These are phyloP conservation scores for Spathaspora arborariae DNA, from an alignment of 805 yeast genomes.

Conservation along the genomic window DNA sequence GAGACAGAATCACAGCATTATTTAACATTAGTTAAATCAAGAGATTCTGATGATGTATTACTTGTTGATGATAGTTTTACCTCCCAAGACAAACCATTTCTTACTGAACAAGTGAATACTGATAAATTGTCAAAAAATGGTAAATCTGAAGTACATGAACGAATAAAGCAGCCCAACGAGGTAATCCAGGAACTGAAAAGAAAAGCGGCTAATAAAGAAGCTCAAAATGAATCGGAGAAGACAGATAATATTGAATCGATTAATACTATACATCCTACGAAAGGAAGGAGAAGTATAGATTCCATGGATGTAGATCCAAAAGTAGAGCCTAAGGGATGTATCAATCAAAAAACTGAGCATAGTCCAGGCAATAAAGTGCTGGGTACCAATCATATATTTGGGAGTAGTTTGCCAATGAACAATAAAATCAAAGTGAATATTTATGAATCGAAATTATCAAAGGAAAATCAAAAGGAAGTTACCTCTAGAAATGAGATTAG, in stretches of 20 bases:
- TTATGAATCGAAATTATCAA: not conserved
- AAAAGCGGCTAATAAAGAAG: not conserved
- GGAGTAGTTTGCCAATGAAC: no score
- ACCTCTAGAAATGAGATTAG: no score
- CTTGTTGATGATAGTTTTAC: not conserved
- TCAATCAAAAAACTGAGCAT: no score
- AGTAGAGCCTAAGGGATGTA: no score
- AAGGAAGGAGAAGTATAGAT: no score
- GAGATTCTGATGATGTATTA: not conserved
- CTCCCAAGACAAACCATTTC: not conserved
- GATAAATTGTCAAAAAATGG: not conserved
- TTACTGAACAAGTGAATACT: no score
- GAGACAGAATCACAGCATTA: not conserved
- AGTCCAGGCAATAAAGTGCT: not conserved
- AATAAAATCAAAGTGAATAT: not conserved
- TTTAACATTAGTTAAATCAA: not conserved
- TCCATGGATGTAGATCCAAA: no score
- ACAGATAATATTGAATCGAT: no score
- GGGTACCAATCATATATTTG: not conserved
- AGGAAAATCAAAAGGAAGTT: no score
- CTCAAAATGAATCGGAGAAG: not conserved
- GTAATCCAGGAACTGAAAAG: not conserved
- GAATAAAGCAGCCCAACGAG: not conserved
- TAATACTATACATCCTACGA: no score
- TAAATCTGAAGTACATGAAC: not conserved